Conservation (phyloP, 176 grass and related monocot species). For the Melocanna baccifera region DNA sequence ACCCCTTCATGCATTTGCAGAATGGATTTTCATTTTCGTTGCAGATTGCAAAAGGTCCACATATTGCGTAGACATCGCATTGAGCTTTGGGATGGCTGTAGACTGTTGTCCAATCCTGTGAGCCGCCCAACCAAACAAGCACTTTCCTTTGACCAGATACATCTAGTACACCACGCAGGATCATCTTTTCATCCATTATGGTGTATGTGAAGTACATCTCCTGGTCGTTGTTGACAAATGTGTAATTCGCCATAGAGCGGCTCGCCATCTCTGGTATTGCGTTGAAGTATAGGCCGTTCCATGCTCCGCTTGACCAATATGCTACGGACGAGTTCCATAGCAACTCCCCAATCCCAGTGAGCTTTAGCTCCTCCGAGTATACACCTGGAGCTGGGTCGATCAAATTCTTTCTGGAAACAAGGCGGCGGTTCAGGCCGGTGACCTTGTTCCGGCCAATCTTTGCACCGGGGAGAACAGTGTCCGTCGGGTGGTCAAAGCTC, state of each 20-base stretch:
- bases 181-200: not conserved
- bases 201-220: conserved; percentile 28
- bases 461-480: conserved; percentile 29
- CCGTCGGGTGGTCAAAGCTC: conserved; percentile 60
- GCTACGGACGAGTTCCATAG: not conserved
- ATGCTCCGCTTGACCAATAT: conserved; percentile 29
- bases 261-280: conserved; percentile 11
- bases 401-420: conserved; percentile 38
- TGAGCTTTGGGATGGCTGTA: conserved; percentile 5
- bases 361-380: conserved; percentile 20
- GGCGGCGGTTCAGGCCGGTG: conserved; percentile 7
- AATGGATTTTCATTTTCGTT: not conserved
- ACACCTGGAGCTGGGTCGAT: conserved; percentile 31
- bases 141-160: not conserved
- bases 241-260: not conserved
- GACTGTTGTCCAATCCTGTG: conserved; percentile 14
- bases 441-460: conserved; percentile 50
- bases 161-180: too few species aligned
- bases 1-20: conserved; percentile 50
- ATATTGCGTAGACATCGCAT: conserved; percentile 37
- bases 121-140: conserved; percentile 1
- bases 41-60: conserved; percentile 48
- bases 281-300: conserved; percentile 40
- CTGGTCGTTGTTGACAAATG: conserved; percentile 22
- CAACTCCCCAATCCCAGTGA: not conserved